Base-by-base conservation (phyloP, 2,329 filamentous ascomycete genomes). In the Colletotrichum orchidophilum region DNA sequence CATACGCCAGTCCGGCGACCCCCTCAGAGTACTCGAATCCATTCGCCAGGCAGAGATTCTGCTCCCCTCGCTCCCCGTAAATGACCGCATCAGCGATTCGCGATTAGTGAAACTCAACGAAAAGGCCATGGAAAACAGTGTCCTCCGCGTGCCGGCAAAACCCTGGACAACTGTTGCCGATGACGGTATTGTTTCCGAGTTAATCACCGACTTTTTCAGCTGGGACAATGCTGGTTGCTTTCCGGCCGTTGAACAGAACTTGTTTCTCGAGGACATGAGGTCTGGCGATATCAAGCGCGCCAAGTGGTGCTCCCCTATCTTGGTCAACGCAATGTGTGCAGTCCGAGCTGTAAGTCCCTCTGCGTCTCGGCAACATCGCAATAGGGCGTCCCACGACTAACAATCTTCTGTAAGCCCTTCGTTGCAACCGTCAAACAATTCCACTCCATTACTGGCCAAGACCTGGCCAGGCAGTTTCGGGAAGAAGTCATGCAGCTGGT, bases 311-410 rank as follows among this genome's bases (percentile, higher is more conserved):
- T 77, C 78, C 3, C 76, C 77, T 3, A 76, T 80, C 65, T 75
- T 80, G 5, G 78, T 80, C 53, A 80, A 80, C 61, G 75, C 77
- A 29, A 76, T 80, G 12, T 80, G 78, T 57, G 77, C 78, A 24
- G 59, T 75, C n/a, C 75, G 77, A 73, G 76, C 73, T 63, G 78
- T 80, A 63, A 72, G 76, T 66, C n/a, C 31, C 8, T 6, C 15
- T 15, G 8, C 21, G 13, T 35, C 42, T 29, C 26, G 15, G 11
- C 24, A 53, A 18, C 21, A 13, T 26, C 24, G 15, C 15, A 13
- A 53, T 11, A 49, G 9, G 39, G n/a, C 27, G 12, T 46, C 24
- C 11, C 26, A 8, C 29, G 13, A 57, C 64, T 71, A 42, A 71
- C 53, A 29, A n/a, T n/a, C 18, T n/a, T 29, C 21, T 29, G 24